phyloP scores from a whole-genome alignment of 2,329 filamentous ascomycete species.

The Calycina marina region DNA sequence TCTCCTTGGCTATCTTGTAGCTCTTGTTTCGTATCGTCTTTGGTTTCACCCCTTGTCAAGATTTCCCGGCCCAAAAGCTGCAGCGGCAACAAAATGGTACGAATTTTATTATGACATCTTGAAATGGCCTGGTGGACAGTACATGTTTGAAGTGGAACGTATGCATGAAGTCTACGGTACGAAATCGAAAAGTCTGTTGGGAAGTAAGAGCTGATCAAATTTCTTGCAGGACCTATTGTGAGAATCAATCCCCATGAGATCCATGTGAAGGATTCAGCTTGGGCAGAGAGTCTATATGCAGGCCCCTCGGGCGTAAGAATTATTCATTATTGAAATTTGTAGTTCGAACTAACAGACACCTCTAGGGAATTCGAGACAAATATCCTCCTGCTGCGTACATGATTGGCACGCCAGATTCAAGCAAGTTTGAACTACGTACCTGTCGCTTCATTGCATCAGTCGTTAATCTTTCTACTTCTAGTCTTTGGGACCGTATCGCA shows the following conservation, averaged over 20 bases:
- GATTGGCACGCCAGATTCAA: too few species aligned
- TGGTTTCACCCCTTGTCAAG: neutral
- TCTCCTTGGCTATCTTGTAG: neutral
- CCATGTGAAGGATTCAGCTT: neutral
- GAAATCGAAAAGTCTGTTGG: neutral
- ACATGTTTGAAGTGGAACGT: neutral
- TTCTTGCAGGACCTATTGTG: neutral
- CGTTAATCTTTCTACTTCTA: too few species aligned
- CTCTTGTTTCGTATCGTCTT: neutral
- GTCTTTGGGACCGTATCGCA: constrained; percentile 9
- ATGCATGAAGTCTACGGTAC: neutral
- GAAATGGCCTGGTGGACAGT: neutral
- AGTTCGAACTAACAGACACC: too few species aligned
- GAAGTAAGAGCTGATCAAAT: neutral
- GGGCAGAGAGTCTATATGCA: neutral
- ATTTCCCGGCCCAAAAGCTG: neutral
- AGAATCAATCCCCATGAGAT: neutral
- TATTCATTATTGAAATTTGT: neutral
- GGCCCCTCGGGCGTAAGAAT: neutral
- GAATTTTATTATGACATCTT: neutral
- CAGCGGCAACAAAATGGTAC: neutral
- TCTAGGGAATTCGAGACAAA: too few species aligned
- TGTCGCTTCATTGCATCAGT: too few species aligned
- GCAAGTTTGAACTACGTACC: too few species aligned
- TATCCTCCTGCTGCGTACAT: too few species aligned